Percentiles rank a stretch among this genome's conserved stretches.
Evolutionary conservation across 2,329 filamentous ascomycete species (phyloP).

Genomic region (Ascomycota sp.): DNA sequence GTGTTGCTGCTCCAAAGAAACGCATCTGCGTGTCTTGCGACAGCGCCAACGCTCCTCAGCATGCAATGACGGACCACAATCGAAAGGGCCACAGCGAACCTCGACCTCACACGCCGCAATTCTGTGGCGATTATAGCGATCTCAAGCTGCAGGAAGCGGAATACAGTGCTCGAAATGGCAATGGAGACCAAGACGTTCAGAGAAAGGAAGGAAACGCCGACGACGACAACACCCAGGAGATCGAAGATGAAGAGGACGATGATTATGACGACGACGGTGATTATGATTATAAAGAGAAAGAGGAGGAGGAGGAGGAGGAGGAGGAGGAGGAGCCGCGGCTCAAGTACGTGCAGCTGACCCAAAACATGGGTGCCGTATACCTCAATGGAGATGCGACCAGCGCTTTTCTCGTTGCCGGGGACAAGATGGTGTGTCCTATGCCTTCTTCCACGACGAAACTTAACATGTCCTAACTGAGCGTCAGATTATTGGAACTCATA

Average conservation of each 20-base stretch:
- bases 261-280: slow-evolving; percentile 24
- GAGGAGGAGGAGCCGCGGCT: slow-evolving; percentile 87
- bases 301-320: slow-evolving; percentile 56
- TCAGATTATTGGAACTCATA: slow-evolving; percentile 82
- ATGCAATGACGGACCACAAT: too few relatives aligned
- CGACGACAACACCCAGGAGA: slow-evolving; percentile 7
- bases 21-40: too few relatives aligned
- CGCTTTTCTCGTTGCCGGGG: slow-evolving; percentile 70
- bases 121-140: neutral
- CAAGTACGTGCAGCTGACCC: slow-evolving; percentile 80
- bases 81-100: too few relatives aligned
- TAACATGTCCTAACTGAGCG: slow-evolving; percentile 6
- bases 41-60: too few relatives aligned
- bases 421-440: slow-evolving; percentile 66
- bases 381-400: slow-evolving; percentile 91
- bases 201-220: slow-evolving; percentile 8
- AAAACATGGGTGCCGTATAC: slow-evolving; percentile 61
- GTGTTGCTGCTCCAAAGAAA: too few relatives aligned
- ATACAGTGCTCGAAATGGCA: neutral
- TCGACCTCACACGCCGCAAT: neutral
- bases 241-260: slow-evolving; percentile 1
- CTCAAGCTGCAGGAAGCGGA: neutral
- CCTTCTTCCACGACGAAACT: neutral
- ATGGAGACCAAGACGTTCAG: slow-evolving; percentile 3
- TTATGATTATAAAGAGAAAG: slow-evolving; percentile 32